phyloP scores from a whole-genome alignment of 106 monocot species.

The Acorus calamus region DNA sequence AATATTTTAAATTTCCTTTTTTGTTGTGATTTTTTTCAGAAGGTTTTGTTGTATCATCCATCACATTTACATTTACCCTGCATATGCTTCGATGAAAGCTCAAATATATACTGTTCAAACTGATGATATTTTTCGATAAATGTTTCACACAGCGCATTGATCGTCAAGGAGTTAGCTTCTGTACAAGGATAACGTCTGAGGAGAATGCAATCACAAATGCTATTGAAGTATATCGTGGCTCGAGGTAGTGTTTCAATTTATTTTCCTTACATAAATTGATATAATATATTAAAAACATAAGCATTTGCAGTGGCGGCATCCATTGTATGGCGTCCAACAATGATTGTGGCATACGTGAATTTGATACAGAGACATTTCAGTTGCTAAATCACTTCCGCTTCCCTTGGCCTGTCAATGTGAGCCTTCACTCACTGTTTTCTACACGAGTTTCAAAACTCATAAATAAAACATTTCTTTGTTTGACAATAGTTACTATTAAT shows the following conservation, averaged over 20 bases:
- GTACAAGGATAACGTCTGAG: slow-evolving; percentile 44
- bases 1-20: too few relatives aligned
- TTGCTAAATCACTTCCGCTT: slow-evolving; percentile 57
- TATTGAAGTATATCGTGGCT: slow-evolving; percentile 49
- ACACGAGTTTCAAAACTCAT: neutral
- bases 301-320: slow-evolving; percentile 32
- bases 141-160: slow-evolving; percentile 22
- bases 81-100: too few relatives aligned
- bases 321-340: slow-evolving; percentile 63
- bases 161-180: slow-evolving; percentile 42
- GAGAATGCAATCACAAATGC: slow-evolving; percentile 69
- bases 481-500: neutral
- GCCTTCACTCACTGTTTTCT: slow-evolving; percentile 4
- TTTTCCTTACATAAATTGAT: neutral
- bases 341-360: slow-evolving; percentile 48
- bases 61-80: too few relatives aligned
- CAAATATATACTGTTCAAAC: too few relatives aligned
- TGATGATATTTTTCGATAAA: too few relatives aligned
- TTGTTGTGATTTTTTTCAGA: too few relatives aligned
- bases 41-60: too few relatives aligned
- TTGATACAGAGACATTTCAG: slow-evolving; percentile 58
- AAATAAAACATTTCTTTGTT: neutral
- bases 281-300: neutral
- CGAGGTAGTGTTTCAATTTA: slow-evolving; percentile 17
- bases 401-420: slow-evolving; percentile 79